These are phyloP conservation scores for Entophlyctis helioformis DNA, from an alignment of 192 early-diverging fungal genomes.

Conservation along the genomic window DNA sequence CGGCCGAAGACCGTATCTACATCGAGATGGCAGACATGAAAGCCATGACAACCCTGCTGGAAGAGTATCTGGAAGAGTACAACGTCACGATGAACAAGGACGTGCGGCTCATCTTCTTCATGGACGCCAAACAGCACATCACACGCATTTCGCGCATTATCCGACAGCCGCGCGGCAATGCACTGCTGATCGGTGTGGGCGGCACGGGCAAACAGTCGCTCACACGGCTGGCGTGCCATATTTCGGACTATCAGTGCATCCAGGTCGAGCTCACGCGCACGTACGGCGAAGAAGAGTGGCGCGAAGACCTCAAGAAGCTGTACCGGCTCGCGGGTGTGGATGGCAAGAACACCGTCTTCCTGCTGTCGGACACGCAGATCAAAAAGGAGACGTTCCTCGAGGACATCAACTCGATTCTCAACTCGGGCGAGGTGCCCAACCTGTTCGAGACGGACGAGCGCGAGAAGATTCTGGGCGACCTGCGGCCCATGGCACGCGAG, in stretches of 20 bases:
- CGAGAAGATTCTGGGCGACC: conserved; percentile 44
- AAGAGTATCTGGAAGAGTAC: conserved; percentile 53
- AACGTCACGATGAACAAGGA: conserved; percentile 50
- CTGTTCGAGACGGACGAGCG: conserved; percentile 48
- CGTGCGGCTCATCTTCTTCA: conserved; percentile 42
- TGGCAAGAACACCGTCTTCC: conserved; percentile 49
- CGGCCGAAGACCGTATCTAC: conserved; percentile 39
- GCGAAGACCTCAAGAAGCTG: conserved; percentile 43
- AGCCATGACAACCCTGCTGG: conserved; percentile 36
- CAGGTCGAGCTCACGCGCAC: conserved; percentile 47
- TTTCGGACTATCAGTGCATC: conserved; percentile 42
- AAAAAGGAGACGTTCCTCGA: conserved; percentile 45
- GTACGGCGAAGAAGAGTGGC: conserved; percentile 41
- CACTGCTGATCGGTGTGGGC: conserved; percentile 43
- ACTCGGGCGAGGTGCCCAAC: conserved; percentile 50
- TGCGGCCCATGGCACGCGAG: conserved; percentile 37
- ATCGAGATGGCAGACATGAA: conserved; percentile 44
- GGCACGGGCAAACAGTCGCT: conserved; percentile 48
- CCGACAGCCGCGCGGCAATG: conserved; percentile 46
- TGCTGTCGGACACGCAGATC: conserved; percentile 48
- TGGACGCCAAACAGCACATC: conserved; percentile 49
- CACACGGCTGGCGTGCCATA: conserved; percentile 45
- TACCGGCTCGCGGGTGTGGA: conserved; percentile 40
- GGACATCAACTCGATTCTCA: conserved; percentile 45
- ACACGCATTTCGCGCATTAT: conserved; percentile 41